Conservation (phyloP, 768 basidiomycete species). For the Ramaria sp. region DNA sequence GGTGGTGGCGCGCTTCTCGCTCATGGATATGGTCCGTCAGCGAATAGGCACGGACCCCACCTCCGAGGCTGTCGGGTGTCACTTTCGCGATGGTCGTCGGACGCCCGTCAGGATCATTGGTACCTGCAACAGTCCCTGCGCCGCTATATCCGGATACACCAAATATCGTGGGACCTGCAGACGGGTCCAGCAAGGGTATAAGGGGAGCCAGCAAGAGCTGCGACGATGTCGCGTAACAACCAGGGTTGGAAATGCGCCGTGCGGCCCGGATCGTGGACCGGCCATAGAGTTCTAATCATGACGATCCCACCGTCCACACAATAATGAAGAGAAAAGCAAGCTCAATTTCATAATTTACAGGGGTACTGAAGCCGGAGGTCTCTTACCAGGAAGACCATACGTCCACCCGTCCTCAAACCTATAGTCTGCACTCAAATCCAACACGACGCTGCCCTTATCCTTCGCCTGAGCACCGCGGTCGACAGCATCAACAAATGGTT, state of each 20-base stretch:
- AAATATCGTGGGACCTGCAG: slow-evolving; percentile 65
- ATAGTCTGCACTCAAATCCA: slow-evolving; percentile 92
- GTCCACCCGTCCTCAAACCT: slow-evolving; percentile 93
- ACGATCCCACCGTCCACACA: slow-evolving; percentile 10
- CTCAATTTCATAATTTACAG: slow-evolving; percentile 23
- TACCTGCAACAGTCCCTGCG: slow-evolving; percentile 73
- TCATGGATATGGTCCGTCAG: slow-evolving; percentile 99
- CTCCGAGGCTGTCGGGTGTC: slow-evolving; percentile 57
- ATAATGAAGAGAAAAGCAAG: slow-evolving; percentile 17
- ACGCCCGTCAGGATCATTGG: slow-evolving; percentile 52
- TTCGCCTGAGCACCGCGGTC: slow-evolving; percentile 61
- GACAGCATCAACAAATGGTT: slow-evolving; percentile 93
- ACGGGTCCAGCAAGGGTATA: slow-evolving; percentile 51
- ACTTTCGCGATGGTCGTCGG: slow-evolving; percentile 77
- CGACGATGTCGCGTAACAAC: slow-evolving; percentile 90
- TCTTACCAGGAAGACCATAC: slow-evolving; percentile 98
- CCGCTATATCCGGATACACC: slow-evolving; percentile 93
- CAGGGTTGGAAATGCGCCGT: slow-evolving; percentile 91
- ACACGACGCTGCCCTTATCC: slow-evolving; percentile 59
- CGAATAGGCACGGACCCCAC: slow-evolving; percentile 75
- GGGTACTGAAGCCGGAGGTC: slow-evolving; percentile 4
- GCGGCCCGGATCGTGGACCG: slow-evolving; percentile 56
- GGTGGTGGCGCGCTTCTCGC: slow-evolving; percentile 82
- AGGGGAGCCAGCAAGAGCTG: slow-evolving; percentile 91
- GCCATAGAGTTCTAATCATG: slow-evolving; percentile 68